phyloP scores from a whole-genome alignment of 768 basidiomycete species.

The Phaeotremella skinneri region DNA sequence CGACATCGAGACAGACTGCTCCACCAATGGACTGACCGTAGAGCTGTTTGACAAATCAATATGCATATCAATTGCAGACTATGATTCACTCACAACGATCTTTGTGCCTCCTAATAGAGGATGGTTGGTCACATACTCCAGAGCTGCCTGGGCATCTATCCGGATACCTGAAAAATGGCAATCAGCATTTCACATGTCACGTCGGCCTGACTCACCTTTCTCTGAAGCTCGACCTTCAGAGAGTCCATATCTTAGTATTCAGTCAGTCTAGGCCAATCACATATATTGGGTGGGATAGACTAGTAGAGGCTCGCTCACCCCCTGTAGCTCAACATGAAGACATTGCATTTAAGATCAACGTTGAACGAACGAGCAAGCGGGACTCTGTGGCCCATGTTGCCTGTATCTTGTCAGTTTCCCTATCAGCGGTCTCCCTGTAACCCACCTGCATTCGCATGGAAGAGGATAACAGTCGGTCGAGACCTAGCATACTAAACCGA shows the following conservation, averaged over 20 bases:
- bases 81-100: slow-evolving; percentile 58
- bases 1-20: slow-evolving; percentile 85
- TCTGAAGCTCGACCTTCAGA: slow-evolving; percentile 86
- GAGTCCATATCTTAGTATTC: slow-evolving; percentile 67
- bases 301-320: slow-evolving; percentile 60
- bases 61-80: background rate
- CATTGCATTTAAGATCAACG: slow-evolving; percentile 81
- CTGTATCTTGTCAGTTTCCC: slow-evolving; percentile 18
- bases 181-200: background rate
- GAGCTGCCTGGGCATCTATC: slow-evolving; percentile 62
- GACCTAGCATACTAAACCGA: slow-evolving; percentile 33
- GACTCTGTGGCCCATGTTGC: slow-evolving; percentile 72
- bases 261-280: background rate
- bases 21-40: slow-evolving; percentile 63
- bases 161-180: slow-evolving; percentile 60
- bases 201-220: slow-evolving; percentile 58
- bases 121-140: slow-evolving; percentile 70
- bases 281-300: background rate
- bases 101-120: slow-evolving; percentile 65
- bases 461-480: slow-evolving; percentile 86
- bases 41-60: slow-evolving; percentile 66
- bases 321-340: slow-evolving; percentile 88
- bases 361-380: slow-evolving; percentile 82
- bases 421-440: background rate
- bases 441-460: slow-evolving; percentile 68